These are phyloP conservation scores for Pestalotiopsis fici DNA, from an alignment of 2,329 filamentous ascomycete genomes.

Conservation along the genomic window DNA sequence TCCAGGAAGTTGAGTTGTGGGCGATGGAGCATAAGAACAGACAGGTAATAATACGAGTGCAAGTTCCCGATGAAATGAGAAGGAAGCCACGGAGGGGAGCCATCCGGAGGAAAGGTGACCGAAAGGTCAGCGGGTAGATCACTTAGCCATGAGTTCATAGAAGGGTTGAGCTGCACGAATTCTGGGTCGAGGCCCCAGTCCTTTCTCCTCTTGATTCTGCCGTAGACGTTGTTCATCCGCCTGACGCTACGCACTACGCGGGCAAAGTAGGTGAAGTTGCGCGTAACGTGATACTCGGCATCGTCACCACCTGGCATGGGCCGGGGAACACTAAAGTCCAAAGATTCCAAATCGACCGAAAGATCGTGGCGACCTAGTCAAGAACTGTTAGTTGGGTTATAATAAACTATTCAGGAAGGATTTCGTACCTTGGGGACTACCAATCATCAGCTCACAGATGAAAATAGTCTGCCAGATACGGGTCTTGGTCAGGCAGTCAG, in stretches of 20 bases:
- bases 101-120: slow-evolving; percentile 75
- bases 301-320: slow-evolving; percentile 69
- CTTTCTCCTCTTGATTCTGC: slow-evolving; percentile 68
- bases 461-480: slow-evolving; percentile 90
- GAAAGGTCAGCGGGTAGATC: slow-evolving; percentile 79
- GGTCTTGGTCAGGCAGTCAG: slow-evolving; percentile 82
- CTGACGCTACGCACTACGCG: slow-evolving; percentile 78
- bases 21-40: slow-evolving; percentile 82
- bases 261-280: slow-evolving; percentile 82
- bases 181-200: slow-evolving; percentile 88
- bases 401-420: background rate
- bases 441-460: slow-evolving; percentile 87
- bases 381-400: background rate
- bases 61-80: slow-evolving; percentile 89
- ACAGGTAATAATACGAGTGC: slow-evolving; percentile 85
- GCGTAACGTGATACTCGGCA: slow-evolving; percentile 73
- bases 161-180: slow-evolving; percentile 76
- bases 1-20: slow-evolving; percentile 82
- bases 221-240: slow-evolving; percentile 74
- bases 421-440: slow-evolving; percentile 80
- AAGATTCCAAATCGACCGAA: slow-evolving; percentile 70
- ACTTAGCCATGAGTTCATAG: slow-evolving; percentile 74
- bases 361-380: slow-evolving; percentile 73
- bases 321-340: slow-evolving; percentile 71
- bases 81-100: slow-evolving; percentile 79